Percentiles rank a stretch among this genome's conserved stretches.
phyloP scores from a whole-genome alignment of 805 yeast genomes.

The Wickerhamiella galacta region DNA sequence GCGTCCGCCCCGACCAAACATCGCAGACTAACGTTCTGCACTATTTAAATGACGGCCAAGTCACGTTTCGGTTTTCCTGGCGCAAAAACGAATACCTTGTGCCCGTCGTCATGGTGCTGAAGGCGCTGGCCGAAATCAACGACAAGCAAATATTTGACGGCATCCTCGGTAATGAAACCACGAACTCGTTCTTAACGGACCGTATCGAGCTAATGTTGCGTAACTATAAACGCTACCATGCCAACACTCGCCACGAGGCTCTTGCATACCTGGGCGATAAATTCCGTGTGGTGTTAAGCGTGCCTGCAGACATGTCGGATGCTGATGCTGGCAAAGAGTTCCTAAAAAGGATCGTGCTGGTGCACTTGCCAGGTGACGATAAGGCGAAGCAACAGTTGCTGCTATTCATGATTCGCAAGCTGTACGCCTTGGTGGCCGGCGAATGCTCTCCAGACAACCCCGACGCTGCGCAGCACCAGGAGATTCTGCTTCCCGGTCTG shows the following conservation, averaged over 20 bases:
- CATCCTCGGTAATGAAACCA: slow-evolving; percentile 73
- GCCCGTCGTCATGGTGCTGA: slow-evolving; percentile 82
- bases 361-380: slow-evolving; percentile 51
- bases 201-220: slow-evolving; percentile 87
- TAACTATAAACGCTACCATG: slow-evolving; percentile 65
- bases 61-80: slow-evolving; percentile 94
- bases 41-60: slow-evolving; percentile 87
- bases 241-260: slow-evolving; percentile 74
- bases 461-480: slow-evolving; percentile 98
- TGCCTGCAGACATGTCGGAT: slow-evolving; percentile 76
- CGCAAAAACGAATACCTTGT: slow-evolving; percentile 86
- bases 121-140: slow-evolving; percentile 76
- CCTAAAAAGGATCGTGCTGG: slow-evolving; percentile 67
- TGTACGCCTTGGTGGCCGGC: slow-evolving; percentile 88
- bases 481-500: slow-evolving; percentile 87
- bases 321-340: slow-evolving; percentile 82
- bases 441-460: slow-evolving; percentile 96
- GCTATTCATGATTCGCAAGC: slow-evolving; percentile 86
- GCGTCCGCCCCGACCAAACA: slow-evolving; percentile 91
- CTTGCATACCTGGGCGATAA: slow-evolving; percentile 89
- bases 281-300: slow-evolving; percentile 83
- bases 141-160: slow-evolving; percentile 95
- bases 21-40: slow-evolving; percentile 97
- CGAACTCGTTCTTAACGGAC: slow-evolving; percentile 89
- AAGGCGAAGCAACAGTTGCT: slow-evolving; percentile 75